Evolutionary conservation across 805 yeast species (phyloP), one percentile per base, ranked within the genome.

Genomic region (Novakomyces olei): DNA sequence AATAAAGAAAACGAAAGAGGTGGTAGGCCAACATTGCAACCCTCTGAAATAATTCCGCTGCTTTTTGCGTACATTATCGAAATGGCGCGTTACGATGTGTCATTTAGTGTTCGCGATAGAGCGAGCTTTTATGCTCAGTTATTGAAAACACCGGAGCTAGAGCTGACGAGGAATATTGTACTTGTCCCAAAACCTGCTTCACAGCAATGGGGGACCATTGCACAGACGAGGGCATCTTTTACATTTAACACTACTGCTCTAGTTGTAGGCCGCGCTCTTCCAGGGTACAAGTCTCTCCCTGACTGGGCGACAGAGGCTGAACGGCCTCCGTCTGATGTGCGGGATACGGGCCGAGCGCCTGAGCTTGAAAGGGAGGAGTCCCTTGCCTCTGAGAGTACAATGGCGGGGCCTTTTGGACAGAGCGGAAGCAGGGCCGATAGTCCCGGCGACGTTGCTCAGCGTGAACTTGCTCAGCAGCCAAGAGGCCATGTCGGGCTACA

Each of bases 81-180:
- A 15, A 54, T 79, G 30, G 66, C 77, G 8, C 69, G 72, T 39
- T 77, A 71, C 47, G 99, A 88, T 48, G 58, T 62, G 5, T 64
- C 67, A 3, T 68, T 69, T 42, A 93, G 79, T 46, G 65, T 78
- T 1, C 62, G 96, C 37, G 96, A 88, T 47, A 61, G 85, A 37
- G 80, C 93, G 0, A 61, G 98, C 41, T 61, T 73, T 54, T 57
- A 79, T 19, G 56, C 66, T 16, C 64, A 79, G 0, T 53, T 85
- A 3, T 55, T 80, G 30, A 61, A 65, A 19, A 62, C 61, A 3
- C 46, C 60, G 1, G 57, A 57, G 28, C 55, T 68, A 34, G 60
- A 23, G 14, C 17, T 23, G 17, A 14, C 33, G 12, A 12, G 17
- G 7, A 14, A 15, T 8, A 23, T 30, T 16, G 15, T 30, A n/a